A percentile compares a stretch with the other conserved stretches of the same genome.
Evolutionary conservation across 805 yeast genomes (phyloP).

Genomic region (Sungouiozyma ichnusensis): DNA sequence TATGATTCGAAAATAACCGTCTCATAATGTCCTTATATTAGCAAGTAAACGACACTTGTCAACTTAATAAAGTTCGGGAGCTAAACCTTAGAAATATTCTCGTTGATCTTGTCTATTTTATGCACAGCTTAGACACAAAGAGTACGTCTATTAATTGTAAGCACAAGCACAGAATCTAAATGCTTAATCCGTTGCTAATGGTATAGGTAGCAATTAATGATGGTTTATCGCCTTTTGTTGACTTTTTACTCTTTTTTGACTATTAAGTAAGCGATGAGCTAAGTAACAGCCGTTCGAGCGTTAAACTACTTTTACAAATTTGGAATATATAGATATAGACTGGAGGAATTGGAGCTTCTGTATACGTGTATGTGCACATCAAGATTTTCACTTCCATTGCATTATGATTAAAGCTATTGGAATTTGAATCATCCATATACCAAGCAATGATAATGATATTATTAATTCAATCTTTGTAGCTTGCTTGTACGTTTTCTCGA

Average conservation of each 20-base stretch:
- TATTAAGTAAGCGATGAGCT: not conserved
- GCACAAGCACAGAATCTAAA: no score
- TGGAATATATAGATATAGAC: not conserved
- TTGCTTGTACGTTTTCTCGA: constrained; percentile 23
- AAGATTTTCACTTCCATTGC: not conserved
- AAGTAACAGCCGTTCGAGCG: not conserved
- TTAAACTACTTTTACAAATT: not conserved
- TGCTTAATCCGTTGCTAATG: no score
- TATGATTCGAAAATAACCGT: not conserved
- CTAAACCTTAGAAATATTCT: no score
- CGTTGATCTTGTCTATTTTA: no score
- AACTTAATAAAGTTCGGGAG: no score
- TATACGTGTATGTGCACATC: no score
- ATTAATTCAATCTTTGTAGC: constrained; percentile 37
- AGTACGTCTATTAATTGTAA: no score
- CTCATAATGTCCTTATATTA: no score
- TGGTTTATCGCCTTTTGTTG: not conserved
- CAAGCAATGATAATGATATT: constrained; percentile 36
- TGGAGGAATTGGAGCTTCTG: no score
- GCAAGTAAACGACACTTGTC: no score
- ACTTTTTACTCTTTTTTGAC: not conserved
- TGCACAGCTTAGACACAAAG: no score
- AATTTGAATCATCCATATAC: constrained; percentile 40
- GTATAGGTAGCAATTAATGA: no score
- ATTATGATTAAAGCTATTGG: constrained; percentile 27